Base-by-base conservation (phyloP, 441 rosid species). In the Adansonia gregorii region DNA sequence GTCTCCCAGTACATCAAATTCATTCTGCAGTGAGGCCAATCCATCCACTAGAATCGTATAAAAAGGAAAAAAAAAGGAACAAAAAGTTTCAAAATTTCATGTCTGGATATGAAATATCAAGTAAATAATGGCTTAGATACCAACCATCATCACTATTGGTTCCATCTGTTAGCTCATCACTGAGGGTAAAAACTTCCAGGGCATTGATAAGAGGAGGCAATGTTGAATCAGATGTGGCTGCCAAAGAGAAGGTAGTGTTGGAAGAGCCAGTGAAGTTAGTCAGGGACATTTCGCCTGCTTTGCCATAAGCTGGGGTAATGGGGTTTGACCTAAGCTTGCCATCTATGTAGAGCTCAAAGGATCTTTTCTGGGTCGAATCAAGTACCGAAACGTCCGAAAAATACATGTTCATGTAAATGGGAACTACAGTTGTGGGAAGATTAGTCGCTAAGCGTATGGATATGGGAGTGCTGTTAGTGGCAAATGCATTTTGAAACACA, bases 181-280 rank as follows among this genome's bases (percentile, higher is more conserved):
- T 81, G 19, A 85, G 27, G 3, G 31, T 20, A 55, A 83, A 91
- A 15, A 83, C 67, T 78, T 89, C 92, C 67, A 85, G 55, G 59
- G 95, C 92, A 71, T 84, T 91, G 68, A 89, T 75, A 49, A 91
- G 82, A 22, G 90, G 93, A 20, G 88, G 72, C 67, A 85, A 81
- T 15, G 80, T 83, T 2, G 92, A 91, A 80, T 78, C 83, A 0
- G 81, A n/a, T 17, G 88, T 63, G 1, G 92, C 78, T 2, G 67
- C 75, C 69, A 88, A 72, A 17, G 78, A 70, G 54, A 91, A 67
- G 7, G 76, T 71, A 8, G 87, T 84, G 61, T 39, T 78, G 0
- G 72, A 64, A 45, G 83, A 73, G 1, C 78, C 82, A 10, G 49
- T 67, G 11, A 72, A 15, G 72, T 79, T 81, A 8, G 63, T 14